These are phyloP conservation scores for Cladosporium sp. DNA, from an alignment of 2,329 filamentous ascomycete species.

Conservation along the genomic window DNA sequence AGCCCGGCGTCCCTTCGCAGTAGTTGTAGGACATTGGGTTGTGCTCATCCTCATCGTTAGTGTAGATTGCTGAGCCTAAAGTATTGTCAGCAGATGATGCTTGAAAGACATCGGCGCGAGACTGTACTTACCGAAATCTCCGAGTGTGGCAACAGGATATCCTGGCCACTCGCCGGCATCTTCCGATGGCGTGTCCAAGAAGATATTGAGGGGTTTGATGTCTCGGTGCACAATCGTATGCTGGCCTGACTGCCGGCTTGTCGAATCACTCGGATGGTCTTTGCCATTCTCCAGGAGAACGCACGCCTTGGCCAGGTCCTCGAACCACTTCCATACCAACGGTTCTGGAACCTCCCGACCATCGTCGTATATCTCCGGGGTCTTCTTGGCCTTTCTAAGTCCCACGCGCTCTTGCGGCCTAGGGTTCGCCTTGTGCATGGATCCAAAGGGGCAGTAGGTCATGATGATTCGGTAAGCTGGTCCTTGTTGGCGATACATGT, in stretches of 20 bases:
- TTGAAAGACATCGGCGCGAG: background rate
- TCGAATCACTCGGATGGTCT: background rate
- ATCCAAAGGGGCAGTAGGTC: constrained; percentile 18
- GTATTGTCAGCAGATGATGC: background rate
- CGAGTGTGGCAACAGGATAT: constrained; percentile 13
- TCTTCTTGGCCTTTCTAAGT: background rate
- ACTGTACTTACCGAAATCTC: constrained; percentile 10
- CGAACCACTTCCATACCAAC: constrained; percentile 25
- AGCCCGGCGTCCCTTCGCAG: constrained; percentile 10
- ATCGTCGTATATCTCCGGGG: background rate
- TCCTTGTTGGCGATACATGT: background rate
- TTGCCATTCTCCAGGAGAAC: constrained; percentile 14
- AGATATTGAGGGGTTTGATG: constrained; percentile 24
- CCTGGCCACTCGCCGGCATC: constrained; percentile 1
- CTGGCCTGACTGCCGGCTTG: background rate
- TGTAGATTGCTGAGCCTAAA: background rate
- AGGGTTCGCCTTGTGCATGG: constrained; percentile 3
- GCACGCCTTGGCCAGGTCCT: constrained; percentile 22
- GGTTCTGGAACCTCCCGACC: constrained; percentile 21
- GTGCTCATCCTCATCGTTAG: constrained; percentile 1
- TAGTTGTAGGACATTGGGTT: constrained; percentile 16
- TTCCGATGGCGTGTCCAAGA: constrained; percentile 15
- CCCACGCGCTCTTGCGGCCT: background rate
- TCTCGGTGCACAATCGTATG: constrained; percentile 22
- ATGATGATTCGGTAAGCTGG: constrained; percentile 20